Conservation (phyloP, 768 basidiomycete species). For the Russula vinacea region DNA sequence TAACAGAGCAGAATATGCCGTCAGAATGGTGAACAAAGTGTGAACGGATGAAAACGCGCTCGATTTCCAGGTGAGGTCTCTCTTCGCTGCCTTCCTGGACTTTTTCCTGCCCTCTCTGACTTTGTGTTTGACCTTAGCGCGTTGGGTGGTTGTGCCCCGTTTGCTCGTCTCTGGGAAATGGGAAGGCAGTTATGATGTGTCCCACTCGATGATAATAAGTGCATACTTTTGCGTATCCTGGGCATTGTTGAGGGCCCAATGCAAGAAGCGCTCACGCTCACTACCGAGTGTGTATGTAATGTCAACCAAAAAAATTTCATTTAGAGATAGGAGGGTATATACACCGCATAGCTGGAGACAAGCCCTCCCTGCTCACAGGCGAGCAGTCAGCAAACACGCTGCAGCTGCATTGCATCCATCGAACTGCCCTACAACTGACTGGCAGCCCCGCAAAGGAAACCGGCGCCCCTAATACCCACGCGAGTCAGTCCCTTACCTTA, state of each 20-base stretch:
- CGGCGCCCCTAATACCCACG: conserved; percentile 14
- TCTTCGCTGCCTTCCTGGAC: conserved; percentile 67
- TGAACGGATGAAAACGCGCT: conserved; percentile 49
- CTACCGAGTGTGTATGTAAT: conserved; percentile 2
- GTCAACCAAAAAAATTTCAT: conserved; percentile 11
- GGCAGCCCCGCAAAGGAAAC: background rate
- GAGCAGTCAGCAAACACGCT: conserved; percentile 20
- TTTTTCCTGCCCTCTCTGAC: conserved; percentile 76
- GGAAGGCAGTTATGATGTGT: background rate
- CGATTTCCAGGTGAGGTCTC: conserved; percentile 83
- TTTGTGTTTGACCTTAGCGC: conserved; percentile 72
- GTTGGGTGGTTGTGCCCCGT: conserved; percentile 67
- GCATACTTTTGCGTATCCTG: conserved; percentile 33
- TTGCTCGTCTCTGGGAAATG: conserved; percentile 73
- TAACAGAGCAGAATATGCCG: conserved; percentile 32
- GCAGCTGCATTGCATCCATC: conserved; percentile 8
- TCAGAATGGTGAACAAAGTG: conserved; percentile 13
- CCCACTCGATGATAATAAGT: background rate
- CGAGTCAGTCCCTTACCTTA: conserved; percentile 24
- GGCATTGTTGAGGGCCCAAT: conserved; percentile 22
- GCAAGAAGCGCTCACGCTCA: background rate
- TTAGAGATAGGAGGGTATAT: background rate
- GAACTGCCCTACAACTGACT: background rate
- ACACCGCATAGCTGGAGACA: conserved; percentile 17
- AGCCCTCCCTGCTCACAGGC: conserved; percentile 12